Base-by-base conservation (phyloP, 306 rosid genomes). In the Calophaca sinica region DNA sequence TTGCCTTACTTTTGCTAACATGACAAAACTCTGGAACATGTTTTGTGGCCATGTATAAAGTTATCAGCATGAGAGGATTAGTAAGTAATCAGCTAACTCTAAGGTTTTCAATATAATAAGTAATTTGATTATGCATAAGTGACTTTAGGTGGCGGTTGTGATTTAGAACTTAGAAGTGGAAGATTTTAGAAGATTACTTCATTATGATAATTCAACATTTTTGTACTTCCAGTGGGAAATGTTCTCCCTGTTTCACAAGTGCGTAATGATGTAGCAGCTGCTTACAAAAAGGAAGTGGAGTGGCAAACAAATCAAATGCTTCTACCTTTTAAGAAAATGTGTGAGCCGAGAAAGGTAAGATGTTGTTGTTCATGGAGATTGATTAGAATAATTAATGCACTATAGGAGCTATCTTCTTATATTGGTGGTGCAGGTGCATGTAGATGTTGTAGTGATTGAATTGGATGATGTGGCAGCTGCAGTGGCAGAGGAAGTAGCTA, bases 241-340 rank as follows among this genome's bases (percentile, higher is more conserved):
- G n/a, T 55, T 58, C 50, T 90, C 75, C 96, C 96, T 2, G 1
- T 90, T 79, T 90, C 96, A 35, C 90, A 82, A 77, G 90, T 81
- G 46, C 83, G 91, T 38, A 83, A 75, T 3, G 96, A 92, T 11
- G 82, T 85, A 58, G 90, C 70, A 39, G 88, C 81, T 68, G 91
- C 98, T 32, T 90, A 85, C 68, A 80, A 29, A 72, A 85, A 84
- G 85, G 97, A 96, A 84, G 75, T 86, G 73, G 88, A 89, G 73
- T 87, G 85, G 86, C 87, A 83, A 64, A 81, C 85, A 15, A 78
- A 54, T 73, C 86, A 84, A 80, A 82, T 71, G 88, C 89, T 96
- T 83, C 84, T 82, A 85, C 98, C 99, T 44, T 89, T 77, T 78
- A 82, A 84, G 91, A 85, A 76, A 85, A 82, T 96, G 89, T 92